A percentile compares a stretch with the other conserved stretches of the same genome.
These are phyloP conservation scores for Apiotrichum akiyoshidainum DNA, from an alignment of 1,284 basidiomycete genomes.

Conservation along the genomic window DNA sequence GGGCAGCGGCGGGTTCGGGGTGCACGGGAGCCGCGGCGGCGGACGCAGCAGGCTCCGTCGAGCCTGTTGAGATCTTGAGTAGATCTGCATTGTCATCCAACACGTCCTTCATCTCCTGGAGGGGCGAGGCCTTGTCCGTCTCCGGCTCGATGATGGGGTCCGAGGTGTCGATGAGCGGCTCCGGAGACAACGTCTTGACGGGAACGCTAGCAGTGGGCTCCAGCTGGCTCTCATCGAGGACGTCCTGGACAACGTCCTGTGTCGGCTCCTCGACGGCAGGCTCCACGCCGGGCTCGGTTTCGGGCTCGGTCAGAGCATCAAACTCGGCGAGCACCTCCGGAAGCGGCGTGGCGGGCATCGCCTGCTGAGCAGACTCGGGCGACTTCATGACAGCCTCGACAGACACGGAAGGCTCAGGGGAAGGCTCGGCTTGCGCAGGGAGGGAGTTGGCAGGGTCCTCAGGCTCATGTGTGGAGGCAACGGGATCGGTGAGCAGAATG, in stretches of 20 bases:
- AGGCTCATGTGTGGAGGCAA: too few relatives aligned
- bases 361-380: neutral
- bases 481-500: too few relatives aligned
- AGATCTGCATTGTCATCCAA: neutral
- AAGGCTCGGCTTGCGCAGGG: neutral
- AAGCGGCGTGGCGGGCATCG: neutral
- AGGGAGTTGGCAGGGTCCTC: neutral
- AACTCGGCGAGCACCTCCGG: constrained; percentile 1
- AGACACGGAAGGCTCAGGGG: neutral
- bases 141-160: neutral
- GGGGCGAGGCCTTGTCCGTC: neutral
- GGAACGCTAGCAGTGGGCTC: neutral
- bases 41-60: neutral
- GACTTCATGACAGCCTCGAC: neutral
- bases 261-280: neutral
- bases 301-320: neutral
- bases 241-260: neutral
- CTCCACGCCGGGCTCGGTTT: neutral
- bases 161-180: constrained; percentile 2
- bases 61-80: neutral
- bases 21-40: neutral
- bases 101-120: neutral
- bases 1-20: neutral
- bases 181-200: neutral
- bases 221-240: too few relatives aligned